Conservation (phyloP, 805 yeast species). For the Pichia membranifaciens region DNA sequence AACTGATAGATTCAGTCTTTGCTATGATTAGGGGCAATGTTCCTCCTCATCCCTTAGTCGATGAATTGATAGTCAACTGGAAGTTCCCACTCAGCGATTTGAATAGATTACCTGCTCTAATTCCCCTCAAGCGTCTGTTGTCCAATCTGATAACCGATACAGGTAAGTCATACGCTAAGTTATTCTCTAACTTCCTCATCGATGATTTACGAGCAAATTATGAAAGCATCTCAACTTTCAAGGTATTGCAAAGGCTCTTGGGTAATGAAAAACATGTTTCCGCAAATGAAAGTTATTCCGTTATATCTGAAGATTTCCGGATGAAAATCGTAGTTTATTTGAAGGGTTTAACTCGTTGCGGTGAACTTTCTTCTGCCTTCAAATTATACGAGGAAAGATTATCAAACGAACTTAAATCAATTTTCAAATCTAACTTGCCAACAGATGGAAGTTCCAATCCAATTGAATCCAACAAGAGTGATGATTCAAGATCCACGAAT, state of each 20-base stretch:
- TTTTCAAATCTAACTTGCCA: slow-evolving; percentile 65
- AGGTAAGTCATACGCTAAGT: slow-evolving; percentile 58
- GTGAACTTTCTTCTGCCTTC: slow-evolving; percentile 56
- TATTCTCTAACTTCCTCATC: slow-evolving; percentile 50
- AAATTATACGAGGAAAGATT: slow-evolving; percentile 60
- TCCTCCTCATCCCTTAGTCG: slow-evolving; percentile 24
- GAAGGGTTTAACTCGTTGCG: slow-evolving; percentile 54
- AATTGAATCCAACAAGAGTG: slow-evolving; percentile 14
- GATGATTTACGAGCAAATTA: slow-evolving; percentile 59
- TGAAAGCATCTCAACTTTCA: slow-evolving; percentile 21
- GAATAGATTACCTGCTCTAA: slow-evolving; percentile 44
- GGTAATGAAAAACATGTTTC: slow-evolving; percentile 42
- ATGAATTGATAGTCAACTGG: slow-evolving; percentile 35
- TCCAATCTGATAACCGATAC: slow-evolving; percentile 54
- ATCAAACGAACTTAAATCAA: slow-evolving; percentile 63
- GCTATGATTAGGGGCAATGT: slow-evolving; percentile 50
- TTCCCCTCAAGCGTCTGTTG: slow-evolving; percentile 46
- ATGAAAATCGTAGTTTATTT: slow-evolving; percentile 46
- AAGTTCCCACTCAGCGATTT: slow-evolving; percentile 40
- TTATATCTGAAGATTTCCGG: slow-evolving; percentile 57
- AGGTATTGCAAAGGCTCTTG: slow-evolving; percentile 1
- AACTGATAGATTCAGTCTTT: slow-evolving; percentile 52
- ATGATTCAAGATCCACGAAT: slow-evolving; percentile 23
- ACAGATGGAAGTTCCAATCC: slow-evolving; percentile 28
- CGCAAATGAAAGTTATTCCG: slow-evolving; percentile 46